Evolutionary conservation across 805 yeast genomes (phyloP).

Genomic region (Metschnikowia santaceciliae): DNA sequence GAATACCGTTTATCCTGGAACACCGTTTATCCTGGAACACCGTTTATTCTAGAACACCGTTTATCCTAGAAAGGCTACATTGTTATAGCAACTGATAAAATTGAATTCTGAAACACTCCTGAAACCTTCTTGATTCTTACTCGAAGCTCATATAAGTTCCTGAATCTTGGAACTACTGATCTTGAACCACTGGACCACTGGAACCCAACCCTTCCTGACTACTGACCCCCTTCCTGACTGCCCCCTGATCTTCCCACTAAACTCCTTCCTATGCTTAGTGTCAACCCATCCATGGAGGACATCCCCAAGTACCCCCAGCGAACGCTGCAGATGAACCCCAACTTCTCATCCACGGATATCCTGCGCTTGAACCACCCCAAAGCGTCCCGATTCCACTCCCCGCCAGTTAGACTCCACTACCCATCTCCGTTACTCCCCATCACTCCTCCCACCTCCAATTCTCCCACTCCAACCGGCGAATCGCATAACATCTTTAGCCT

Average conservation of each 20-base stretch:
- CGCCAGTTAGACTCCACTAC: slow-evolving; percentile 18
- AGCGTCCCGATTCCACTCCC: slow-evolving; percentile 18
- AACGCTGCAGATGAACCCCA: slow-evolving; percentile 33
- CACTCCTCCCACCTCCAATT: slow-evolving; percentile 34
- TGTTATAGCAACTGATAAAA: no score
- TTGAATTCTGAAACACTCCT: no score
- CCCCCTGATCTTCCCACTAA: background rate
- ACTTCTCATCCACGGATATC: slow-evolving; percentile 33
- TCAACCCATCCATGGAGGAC: slow-evolving; percentile 16
- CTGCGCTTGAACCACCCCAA: slow-evolving; percentile 24
- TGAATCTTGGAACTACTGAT: no score
- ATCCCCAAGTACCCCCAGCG: slow-evolving; percentile 15
- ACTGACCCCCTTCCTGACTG: background rate
- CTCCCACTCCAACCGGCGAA: slow-evolving; percentile 31
- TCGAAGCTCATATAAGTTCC: no score
- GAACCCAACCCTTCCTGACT: no score
- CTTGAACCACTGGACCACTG: no score
- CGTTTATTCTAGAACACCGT: no score
- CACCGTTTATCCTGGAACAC: no score
- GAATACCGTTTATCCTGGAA: no score
- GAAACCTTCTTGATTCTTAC: no score
- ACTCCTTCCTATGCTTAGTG: slow-evolving; percentile 12
- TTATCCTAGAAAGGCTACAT: no score
- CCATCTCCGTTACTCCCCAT: slow-evolving; percentile 18
- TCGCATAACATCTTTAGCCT: slow-evolving; percentile 9